These are phyloP conservation scores for Cercospora beticola DNA, from an alignment of 2,329 filamentous ascomycete genomes.

Conservation along the genomic window DNA sequence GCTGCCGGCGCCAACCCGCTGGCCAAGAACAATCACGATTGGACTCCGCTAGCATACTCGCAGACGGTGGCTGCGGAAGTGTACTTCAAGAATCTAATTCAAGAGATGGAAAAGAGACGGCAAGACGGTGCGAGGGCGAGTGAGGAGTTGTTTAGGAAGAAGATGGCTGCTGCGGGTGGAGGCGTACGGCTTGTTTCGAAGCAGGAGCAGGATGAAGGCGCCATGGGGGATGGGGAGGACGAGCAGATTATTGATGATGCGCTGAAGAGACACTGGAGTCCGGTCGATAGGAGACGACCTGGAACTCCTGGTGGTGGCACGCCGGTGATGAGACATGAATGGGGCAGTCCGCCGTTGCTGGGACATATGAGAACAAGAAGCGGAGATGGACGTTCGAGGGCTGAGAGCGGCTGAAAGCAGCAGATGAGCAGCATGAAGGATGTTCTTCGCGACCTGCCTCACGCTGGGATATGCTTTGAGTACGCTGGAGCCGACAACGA, in stretches of 20 bases:
- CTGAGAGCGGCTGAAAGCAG: conserved; percentile 13
- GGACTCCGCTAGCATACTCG: conserved; percentile 81
- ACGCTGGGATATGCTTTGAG: not conserved
- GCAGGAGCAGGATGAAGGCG: conserved; percentile 22
- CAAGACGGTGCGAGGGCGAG: conserved; percentile 42
- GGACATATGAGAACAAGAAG: conserved; percentile 29
- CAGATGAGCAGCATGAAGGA: not conserved
- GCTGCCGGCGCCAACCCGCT: conserved; percentile 75
- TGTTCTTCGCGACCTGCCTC: not conserved
- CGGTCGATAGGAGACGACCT: conserved; percentile 33
- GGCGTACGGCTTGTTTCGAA: conserved; percentile 33
- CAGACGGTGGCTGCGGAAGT: conserved; percentile 80
- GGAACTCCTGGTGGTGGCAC: conserved; percentile 28
- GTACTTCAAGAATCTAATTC: conserved; percentile 75
- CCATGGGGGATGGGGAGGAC: conserved; percentile 23
- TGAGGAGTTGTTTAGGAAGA: conserved; percentile 34
- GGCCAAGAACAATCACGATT: conserved; percentile 71
- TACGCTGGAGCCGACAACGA: not conserved
- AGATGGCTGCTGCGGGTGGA: conserved; percentile 21
- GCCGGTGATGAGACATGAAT: conserved; percentile 36
- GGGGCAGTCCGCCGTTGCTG: conserved; percentile 27
- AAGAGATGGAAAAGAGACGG: conserved; percentile 66
- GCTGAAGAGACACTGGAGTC: conserved; percentile 36
- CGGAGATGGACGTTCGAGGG: conserved; percentile 18
- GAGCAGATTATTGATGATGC: conserved; percentile 32